A percentile compares a stretch with the other conserved stretches of the same genome.
Conservation (phyloP, 805 yeast species). For the Wickerhamia fluorescens region DNA sequence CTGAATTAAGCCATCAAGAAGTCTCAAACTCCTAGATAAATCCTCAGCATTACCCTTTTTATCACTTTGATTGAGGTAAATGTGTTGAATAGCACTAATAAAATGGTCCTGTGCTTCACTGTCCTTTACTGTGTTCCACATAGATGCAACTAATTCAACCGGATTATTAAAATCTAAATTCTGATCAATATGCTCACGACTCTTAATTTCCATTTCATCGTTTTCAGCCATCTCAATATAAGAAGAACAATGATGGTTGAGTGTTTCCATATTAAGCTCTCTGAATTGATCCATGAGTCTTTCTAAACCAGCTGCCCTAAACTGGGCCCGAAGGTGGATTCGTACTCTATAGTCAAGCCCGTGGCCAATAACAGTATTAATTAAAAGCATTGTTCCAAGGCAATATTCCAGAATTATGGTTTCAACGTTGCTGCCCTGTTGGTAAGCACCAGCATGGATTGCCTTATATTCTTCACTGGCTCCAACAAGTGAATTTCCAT, state of each 20-base stretch:
- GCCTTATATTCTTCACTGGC: slow-evolving; percentile 75
- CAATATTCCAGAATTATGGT: slow-evolving; percentile 64
- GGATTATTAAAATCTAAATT: slow-evolving; percentile 65
- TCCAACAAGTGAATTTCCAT: slow-evolving; percentile 84
- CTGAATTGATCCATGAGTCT: slow-evolving; percentile 11
- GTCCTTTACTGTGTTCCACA: slow-evolving; percentile 51
- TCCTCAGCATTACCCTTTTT: slow-evolving; percentile 37
- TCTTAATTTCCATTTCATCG: slow-evolving; percentile 44
- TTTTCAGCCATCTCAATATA: slow-evolving; percentile 50
- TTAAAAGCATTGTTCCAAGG: slow-evolving; percentile 59
- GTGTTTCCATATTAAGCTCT: slow-evolving; percentile 46
- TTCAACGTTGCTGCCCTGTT: slow-evolving; percentile 42
- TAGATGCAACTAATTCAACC: slow-evolving; percentile 53
- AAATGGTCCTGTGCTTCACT: slow-evolving; percentile 55
- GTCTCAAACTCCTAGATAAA: slow-evolving; percentile 47
- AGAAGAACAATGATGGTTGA: slow-evolving; percentile 59
- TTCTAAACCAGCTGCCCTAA: slow-evolving; percentile 18
- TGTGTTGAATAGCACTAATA: slow-evolving; percentile 58
- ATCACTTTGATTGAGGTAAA: slow-evolving; percentile 50
- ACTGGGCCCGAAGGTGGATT: slow-evolving; percentile 48
- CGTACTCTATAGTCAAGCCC: slow-evolving; percentile 42
- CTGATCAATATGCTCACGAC: slow-evolving; percentile 25
- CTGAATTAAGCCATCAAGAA: slow-evolving; percentile 59
- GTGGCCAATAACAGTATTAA: slow-evolving; percentile 53
- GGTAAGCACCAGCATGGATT: slow-evolving; percentile 19